Evolutionary conservation across 352 stramenopile genomes (phyloP).

Genomic region (Thalassiosira allenii): DNA sequence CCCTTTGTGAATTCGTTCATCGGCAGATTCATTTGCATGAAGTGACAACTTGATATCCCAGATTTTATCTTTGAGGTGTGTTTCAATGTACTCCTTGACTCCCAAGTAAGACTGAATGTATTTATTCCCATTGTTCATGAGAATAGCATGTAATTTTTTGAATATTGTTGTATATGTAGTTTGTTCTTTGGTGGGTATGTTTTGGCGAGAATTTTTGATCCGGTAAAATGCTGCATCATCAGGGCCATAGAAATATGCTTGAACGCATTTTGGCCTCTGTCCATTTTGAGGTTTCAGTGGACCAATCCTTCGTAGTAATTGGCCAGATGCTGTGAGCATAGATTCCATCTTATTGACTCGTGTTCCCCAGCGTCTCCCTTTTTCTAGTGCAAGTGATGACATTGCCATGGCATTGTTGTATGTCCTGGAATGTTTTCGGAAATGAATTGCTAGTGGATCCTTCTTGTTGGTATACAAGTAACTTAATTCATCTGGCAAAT

Average conservation of each 20-base stretch:
- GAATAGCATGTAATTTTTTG: conserved; percentile 7
- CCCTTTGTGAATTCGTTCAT: conserved; percentile 11
- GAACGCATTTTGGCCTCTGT: neutral
- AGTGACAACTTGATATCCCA: conserved; percentile 11
- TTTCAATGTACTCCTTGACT: conserved; percentile 24
- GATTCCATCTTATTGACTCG: conserved; percentile 11
- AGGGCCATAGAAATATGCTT: conserved; percentile 20
- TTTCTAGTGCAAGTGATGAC: conserved; percentile 5
- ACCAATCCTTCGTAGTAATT: conserved; percentile 1
- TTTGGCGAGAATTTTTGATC: conserved; percentile 6
- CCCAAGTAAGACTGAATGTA: conserved; percentile 18
- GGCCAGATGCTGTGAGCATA: conserved; percentile 9
- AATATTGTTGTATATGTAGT: conserved; percentile 9
- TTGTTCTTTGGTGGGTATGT: neutral
- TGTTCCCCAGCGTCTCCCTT: neutral
- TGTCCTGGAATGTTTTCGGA: conserved; percentile 1
- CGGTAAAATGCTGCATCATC: conserved; percentile 3
- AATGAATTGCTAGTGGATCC: neutral
- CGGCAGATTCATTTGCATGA: conserved; percentile 14
- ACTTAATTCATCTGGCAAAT: conserved; percentile 1
- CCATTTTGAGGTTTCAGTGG: conserved; percentile 2
- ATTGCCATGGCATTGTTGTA: conserved; percentile 33
- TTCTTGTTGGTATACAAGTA: conserved; percentile 8
- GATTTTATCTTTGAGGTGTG: conserved; percentile 4
- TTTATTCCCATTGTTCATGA: conserved; percentile 15